Evolutionary conservation across 2,329 filamentous ascomycete genomes (phyloP), one percentile per base, ranked within the genome.

Genomic region (Aspergillus brasiliensis): DNA sequence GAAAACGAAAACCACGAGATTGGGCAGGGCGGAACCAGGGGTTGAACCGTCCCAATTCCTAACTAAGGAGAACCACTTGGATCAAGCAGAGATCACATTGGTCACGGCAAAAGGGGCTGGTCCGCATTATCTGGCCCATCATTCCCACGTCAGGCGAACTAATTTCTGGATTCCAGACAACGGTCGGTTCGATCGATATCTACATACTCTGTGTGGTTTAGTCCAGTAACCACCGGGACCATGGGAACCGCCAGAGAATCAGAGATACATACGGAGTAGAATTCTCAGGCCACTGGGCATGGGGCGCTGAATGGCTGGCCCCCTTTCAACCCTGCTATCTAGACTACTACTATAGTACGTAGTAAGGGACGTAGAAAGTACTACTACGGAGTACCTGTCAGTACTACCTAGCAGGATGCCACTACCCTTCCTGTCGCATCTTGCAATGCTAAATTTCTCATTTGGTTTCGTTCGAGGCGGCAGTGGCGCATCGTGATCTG

Each of bases 11-110:
- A 44, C 28, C 27, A 48, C 27, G 49, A 28, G 27, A 44, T 44
- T 44, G 40, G 28, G 44, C 51, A 56, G 57, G 57, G 49, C 42
- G 51, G 52, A 56, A 51, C 58, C 58, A 60, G 58, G 58, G 58
- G 58, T 56, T 19, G 25, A 21, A 46, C 8, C 17, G 27, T 10
- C 7, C 37, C 15, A 28, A 55, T 19, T 21, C 15, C 5, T 6
- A 21, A 31, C n/a, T 34, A 34, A 21, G 13, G 25, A 25, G 25
- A 11, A 17, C 11, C 7, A 27, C 23, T 21, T 8, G 44, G 44
- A 11, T 17, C 44, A 27, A 48, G 31, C 31, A 34, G 31, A 34
- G 31, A 34, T 34, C 31, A 34, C 44, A 44, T 44, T 44, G 40
- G 40, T 23, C 19, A 10, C 40, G 19, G 40, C 40, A 23, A 44